A percentile compares a stretch with the other conserved stretches of the same genome.
Evolutionary conservation across 495 filamentous ascomycete species (phyloP).

Genomic region (Hamigera avellanea): DNA sequence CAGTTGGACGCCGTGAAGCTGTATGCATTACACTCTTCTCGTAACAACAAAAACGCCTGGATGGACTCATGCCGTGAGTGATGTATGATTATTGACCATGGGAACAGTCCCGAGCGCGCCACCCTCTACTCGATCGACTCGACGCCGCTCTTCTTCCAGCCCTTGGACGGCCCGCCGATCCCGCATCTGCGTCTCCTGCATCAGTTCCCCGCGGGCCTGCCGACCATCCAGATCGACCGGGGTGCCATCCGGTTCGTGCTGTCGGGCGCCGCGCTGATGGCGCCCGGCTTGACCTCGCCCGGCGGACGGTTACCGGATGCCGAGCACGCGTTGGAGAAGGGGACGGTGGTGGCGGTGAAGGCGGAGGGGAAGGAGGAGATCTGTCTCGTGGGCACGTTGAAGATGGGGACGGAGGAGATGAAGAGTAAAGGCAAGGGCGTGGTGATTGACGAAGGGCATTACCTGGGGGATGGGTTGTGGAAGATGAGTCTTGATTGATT

Average conservation of each 20-base stretch:
- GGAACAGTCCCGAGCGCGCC: conserved; percentile 66
- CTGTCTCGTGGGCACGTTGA: conserved; percentile 76
- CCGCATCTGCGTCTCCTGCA: conserved; percentile 76
- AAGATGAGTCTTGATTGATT: conserved; percentile 54
- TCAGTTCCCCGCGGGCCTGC: conserved; percentile 37
- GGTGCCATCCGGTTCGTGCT: conserved; percentile 96
- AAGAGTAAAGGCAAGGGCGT: conserved; percentile 88
- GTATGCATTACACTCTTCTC: conserved; percentile 18
- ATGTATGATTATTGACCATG: too few relatives aligned
- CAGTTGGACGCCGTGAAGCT: conserved; percentile 86
- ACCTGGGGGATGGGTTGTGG: conserved; percentile 91
- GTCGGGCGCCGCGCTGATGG: conserved; percentile 87
- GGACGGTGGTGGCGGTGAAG: conserved; percentile 73
- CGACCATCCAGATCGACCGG: conserved; percentile 63
- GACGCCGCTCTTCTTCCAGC: conserved; percentile 81
- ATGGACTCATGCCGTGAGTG: too few relatives aligned
- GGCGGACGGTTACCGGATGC: conserved; percentile 65
- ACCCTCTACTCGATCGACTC: conserved; percentile 73
- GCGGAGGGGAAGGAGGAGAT: conserved; percentile 91
- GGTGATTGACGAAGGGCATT: conserved; percentile 87
- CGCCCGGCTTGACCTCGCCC: conserved; percentile 71
- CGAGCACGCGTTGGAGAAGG: conserved; percentile 49
- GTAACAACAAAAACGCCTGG: neutral
- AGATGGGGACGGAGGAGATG: conserved; percentile 82
- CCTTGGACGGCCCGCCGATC: conserved; percentile 63